phyloP scores from a whole-genome alignment of 805 yeast species.

The Jamesozyma jinghongensis region DNA sequence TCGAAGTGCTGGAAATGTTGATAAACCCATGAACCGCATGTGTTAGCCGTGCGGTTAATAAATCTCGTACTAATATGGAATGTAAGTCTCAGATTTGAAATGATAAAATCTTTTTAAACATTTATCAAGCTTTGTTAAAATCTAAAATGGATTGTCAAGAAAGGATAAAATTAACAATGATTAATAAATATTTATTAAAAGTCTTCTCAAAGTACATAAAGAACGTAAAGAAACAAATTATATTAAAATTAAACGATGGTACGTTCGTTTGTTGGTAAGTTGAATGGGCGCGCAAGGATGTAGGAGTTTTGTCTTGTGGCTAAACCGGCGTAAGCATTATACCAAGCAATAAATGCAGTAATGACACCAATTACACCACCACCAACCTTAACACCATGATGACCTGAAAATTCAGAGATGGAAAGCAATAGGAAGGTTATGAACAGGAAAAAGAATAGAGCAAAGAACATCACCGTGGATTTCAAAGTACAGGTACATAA shows the following conservation, averaged over 20 bases:
- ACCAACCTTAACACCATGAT: constrained; percentile 36
- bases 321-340: constrained; percentile 61
- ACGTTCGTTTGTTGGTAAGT: constrained; percentile 27
- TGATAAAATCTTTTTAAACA: no score
- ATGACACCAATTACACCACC: constrained; percentile 60
- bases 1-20: no score
- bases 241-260: background rate
- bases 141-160: no score
- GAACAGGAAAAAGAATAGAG: constrained; percentile 44
- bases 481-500: constrained; percentile 46
- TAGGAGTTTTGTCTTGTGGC: constrained; percentile 54
- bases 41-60: no score
- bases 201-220: no score
- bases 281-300: constrained; percentile 24
- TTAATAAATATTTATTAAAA: no score
- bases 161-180: no score
- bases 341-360: constrained; percentile 55
- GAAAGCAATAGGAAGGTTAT: constrained; percentile 49
- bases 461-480: constrained; percentile 55
- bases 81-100: no score
- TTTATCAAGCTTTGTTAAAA: no score
- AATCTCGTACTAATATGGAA: no score
- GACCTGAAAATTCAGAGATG: constrained; percentile 40
- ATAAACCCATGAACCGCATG: no score
- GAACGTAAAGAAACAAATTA: background rate